phyloP scores from a whole-genome alignment of 495 filamentous ascomycete species.

The Hyphodiscus hymeniophilus region DNA sequence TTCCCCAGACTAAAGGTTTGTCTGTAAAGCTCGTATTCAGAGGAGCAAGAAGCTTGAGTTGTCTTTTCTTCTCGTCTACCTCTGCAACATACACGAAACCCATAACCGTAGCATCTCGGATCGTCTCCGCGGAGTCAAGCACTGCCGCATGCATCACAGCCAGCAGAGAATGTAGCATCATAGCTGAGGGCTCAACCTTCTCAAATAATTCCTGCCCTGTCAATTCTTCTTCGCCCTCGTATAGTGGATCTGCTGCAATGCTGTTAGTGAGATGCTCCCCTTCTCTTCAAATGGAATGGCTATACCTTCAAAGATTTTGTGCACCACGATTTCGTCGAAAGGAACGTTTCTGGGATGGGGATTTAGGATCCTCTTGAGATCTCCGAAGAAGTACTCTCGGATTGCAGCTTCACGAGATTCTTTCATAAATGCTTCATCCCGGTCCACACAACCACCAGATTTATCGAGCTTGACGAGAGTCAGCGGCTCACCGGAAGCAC shows the following conservation, averaged over 20 bases:
- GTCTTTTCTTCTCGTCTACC: slow-evolving; percentile 77
- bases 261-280: not conserved
- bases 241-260: slow-evolving; percentile 23
- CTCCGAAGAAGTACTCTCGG: slow-evolving; percentile 90
- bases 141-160: slow-evolving; percentile 69
- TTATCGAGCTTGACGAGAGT: slow-evolving; percentile 73
- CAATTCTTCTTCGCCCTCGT: slow-evolving; percentile 28
- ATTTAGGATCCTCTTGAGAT: slow-evolving; percentile 63
- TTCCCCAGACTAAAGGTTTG: slow-evolving; percentile 61
- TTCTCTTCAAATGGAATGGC: not conserved
- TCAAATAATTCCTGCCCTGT: slow-evolving; percentile 40
- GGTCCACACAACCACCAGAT: slow-evolving; percentile 79
- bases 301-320: slow-evolving; percentile 48
- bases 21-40: slow-evolving; percentile 62
- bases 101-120: slow-evolving; percentile 79
- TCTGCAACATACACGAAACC: slow-evolving; percentile 89
- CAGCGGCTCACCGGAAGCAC: slow-evolving; percentile 49
- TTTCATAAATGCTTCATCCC: slow-evolving; percentile 69
- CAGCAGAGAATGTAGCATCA: slow-evolving; percentile 61
- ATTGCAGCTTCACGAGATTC: slow-evolving; percentile 64
- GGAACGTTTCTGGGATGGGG: slow-evolving; percentile 75
- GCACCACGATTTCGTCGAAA: slow-evolving; percentile 65
- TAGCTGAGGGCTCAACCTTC: slow-evolving; percentile 44
- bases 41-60: slow-evolving; percentile 73
- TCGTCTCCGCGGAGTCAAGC: slow-evolving; percentile 56